Conservation (phyloP, 2,329 filamentous ascomycete genomes). For the Pseudogymnoascus sp. region DNA sequence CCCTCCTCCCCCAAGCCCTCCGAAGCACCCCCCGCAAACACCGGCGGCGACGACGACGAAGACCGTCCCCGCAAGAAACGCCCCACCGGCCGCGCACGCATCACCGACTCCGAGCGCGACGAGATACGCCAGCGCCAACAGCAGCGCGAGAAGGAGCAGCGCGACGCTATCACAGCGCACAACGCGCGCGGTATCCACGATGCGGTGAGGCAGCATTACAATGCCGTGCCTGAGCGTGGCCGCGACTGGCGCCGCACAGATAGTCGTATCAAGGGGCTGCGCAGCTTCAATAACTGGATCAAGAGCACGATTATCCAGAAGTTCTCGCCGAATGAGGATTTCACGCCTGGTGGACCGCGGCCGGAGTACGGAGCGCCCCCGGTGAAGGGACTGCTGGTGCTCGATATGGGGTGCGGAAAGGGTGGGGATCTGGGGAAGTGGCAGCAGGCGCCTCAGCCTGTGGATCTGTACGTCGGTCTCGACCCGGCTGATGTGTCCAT, state of each 20-base stretch:
- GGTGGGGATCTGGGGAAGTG: constrained; percentile 93
- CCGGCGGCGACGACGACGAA: constrained; percentile 7
- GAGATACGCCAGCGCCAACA: constrained; percentile 54
- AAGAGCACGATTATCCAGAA: constrained; percentile 97
- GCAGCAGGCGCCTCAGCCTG: constrained; percentile 83
- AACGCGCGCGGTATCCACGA: constrained; percentile 60
- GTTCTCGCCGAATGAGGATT: constrained; percentile 76
- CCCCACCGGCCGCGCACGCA: constrained; percentile 58
- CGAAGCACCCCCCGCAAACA: constrained; percentile 28
- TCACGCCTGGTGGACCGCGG: constrained; percentile 53
- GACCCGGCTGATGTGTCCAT: constrained; percentile 92
- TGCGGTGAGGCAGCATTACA: constrained; percentile 89
- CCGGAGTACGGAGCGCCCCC: constrained; percentile 23
- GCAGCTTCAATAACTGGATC: constrained; percentile 97
- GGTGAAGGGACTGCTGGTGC: constrained; percentile 61
- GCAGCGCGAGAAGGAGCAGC: constrained; percentile 47
- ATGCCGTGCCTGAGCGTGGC: constrained; percentile 85
- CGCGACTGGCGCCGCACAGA: constrained; percentile 92
- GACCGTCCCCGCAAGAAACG: constrained; percentile 60
- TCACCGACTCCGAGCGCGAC: constrained; percentile 60
- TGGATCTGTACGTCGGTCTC: constrained; percentile 89
- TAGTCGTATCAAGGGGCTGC: constrained; percentile 87
- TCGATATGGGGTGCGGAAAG: constrained; percentile 95
- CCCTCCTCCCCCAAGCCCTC: constrained; percentile 31
- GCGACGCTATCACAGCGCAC: constrained; percentile 26